Percentiles rank a stretch among this genome's conserved stretches.
These are phyloP conservation scores for Salix arbutifolia DNA, from an alignment of 345 rosid genomes.

Conservation along the genomic window DNA sequence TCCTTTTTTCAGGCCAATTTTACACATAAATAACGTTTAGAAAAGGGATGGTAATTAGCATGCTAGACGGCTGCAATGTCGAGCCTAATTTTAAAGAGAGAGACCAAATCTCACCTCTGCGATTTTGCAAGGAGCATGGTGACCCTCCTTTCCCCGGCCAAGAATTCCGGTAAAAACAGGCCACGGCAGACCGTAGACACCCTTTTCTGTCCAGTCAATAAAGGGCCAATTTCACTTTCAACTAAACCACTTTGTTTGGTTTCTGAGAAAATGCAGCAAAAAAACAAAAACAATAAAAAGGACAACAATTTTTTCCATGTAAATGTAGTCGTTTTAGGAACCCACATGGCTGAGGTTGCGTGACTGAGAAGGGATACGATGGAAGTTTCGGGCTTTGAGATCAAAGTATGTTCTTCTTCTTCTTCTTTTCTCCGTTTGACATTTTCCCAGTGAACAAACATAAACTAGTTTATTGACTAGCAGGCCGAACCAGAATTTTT, in stretches of 20 bases:
- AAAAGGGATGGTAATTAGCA: too few relatives aligned
- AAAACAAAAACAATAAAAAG: background rate
- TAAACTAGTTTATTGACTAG: background rate
- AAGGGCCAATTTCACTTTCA: background rate
- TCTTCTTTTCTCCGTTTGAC: background rate
- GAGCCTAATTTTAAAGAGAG: background rate
- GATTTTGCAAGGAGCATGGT: conserved; percentile 66
- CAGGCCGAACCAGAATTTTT: too few relatives aligned
- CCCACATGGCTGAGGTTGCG: background rate
- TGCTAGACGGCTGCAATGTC: too few relatives aligned
- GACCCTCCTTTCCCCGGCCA: conserved; percentile 88
- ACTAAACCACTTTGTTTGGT: background rate
- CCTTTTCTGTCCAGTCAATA: conserved; percentile 21
- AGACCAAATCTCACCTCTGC: conserved; percentile 56
- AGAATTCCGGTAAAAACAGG: conserved; percentile 42
- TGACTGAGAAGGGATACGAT: background rate
- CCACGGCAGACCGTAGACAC: conserved; percentile 32
- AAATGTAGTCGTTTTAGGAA: background rate
- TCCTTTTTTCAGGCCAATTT: too few relatives aligned
- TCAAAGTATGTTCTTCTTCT: background rate
- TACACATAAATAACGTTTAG: too few relatives aligned
- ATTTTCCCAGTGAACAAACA: background rate
- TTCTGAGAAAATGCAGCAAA: background rate
- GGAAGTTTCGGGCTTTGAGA: background rate
- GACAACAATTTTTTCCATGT: background rate